phyloP scores from a whole-genome alignment of 1,139 yeast species.

The Candida sp. region DNA sequence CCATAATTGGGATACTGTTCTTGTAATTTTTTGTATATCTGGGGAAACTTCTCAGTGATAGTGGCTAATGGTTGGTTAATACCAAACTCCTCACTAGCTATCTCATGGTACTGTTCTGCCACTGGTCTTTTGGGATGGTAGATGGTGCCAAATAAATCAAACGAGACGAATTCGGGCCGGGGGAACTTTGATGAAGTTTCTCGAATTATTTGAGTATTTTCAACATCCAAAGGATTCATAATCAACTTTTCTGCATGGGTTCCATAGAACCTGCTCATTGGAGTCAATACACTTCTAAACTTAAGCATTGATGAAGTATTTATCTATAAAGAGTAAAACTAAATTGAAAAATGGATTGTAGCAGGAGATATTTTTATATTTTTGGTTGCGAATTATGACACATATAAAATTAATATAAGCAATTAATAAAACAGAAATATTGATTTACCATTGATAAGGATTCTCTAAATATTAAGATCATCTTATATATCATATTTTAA shows the following conservation, averaged over 20 bases:
- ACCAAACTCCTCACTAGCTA: conserved; percentile 43
- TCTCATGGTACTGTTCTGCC: conserved; percentile 46
- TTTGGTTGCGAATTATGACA: too few species aligned
- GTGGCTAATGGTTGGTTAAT: conserved; percentile 26
- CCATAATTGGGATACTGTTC: conserved; percentile 60
- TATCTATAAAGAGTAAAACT: too few species aligned
- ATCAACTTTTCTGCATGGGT: conserved; percentile 9
- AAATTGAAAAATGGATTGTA: too few species aligned
- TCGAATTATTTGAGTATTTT: conserved; percentile 22
- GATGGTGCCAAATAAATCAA: conserved; percentile 68
- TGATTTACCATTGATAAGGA: too few species aligned
- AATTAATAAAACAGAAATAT: too few species aligned
- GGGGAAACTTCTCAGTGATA: conserved; percentile 27
- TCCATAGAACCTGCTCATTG: background rate
- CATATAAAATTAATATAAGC: too few species aligned
- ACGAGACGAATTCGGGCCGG: conserved; percentile 51
- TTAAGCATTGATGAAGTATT: background rate
- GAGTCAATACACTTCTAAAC: background rate
- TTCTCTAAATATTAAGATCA: background rate
- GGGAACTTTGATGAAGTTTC: conserved; percentile 29
- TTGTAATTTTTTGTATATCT: conserved; percentile 20
- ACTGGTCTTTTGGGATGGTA: conserved; percentile 57
- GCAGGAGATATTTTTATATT: background rate
- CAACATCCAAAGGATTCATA: conserved; percentile 26
- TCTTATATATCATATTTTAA: background rate